A percentile compares a stretch with the other conserved stretches of the same genome.
Conservation (phyloP, 2,329 filamentous ascomycete genomes). For the Colletotrichum sp. region DNA sequence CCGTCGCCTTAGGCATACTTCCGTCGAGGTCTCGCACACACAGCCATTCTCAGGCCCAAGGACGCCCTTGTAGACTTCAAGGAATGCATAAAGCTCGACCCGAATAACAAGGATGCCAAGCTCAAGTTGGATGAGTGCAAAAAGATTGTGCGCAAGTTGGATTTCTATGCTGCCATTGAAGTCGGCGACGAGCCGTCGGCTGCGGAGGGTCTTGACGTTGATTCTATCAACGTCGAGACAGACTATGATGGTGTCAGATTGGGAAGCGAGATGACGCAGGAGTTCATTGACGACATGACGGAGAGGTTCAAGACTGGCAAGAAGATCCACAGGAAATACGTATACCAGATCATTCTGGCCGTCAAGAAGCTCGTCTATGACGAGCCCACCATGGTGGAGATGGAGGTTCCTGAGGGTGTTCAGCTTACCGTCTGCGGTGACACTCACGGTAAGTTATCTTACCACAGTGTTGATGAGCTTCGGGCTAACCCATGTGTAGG, state of each 20-base stretch:
- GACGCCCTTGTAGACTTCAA: constrained; percentile 94
- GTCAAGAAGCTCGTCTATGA: constrained; percentile 89
- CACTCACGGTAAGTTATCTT: constrained; percentile 74
- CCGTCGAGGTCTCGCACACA: constrained; percentile 87
- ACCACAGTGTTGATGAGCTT: background rate
- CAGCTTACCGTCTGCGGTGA: constrained; percentile 95
- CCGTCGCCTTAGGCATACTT: constrained; percentile 76
- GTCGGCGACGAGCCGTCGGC: constrained; percentile 91
- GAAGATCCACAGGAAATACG: constrained; percentile 94
- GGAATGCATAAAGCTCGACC: constrained; percentile 85
- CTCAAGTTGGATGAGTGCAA: constrained; percentile 92
- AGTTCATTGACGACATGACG: constrained; percentile 98
- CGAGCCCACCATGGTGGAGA: constrained; percentile 96
- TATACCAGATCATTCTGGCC: constrained; percentile 92
- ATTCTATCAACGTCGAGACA: constrained; percentile 81
- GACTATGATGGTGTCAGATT: constrained; percentile 85
- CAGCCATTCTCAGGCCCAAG: constrained; percentile 86
- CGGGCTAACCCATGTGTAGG: constrained; percentile 53
- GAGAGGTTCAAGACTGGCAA: constrained; percentile 95
- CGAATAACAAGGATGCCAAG: constrained; percentile 87
- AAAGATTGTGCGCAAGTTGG: constrained; percentile 89
- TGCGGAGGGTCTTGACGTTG: constrained; percentile 86
- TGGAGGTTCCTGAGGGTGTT: constrained; percentile 77
- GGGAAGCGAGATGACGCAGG: constrained; percentile 86
- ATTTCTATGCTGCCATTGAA: constrained; percentile 95